These are phyloP conservation scores for Corymbia citriodora DNA, from an alignment of 441 rosid genomes.

Conservation along the genomic window DNA sequence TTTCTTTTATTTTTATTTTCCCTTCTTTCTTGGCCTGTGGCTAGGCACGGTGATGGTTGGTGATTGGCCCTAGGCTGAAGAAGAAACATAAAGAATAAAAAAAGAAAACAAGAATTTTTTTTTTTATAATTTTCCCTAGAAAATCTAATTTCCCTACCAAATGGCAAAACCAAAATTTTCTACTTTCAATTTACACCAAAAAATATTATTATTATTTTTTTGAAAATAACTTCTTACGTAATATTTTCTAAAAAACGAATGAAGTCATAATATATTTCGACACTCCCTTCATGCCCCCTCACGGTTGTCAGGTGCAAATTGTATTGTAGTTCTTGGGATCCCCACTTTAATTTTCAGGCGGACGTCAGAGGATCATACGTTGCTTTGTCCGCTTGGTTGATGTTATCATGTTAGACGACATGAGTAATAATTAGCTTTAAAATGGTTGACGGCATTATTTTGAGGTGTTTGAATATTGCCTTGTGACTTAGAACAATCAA, in stretches of 20 bases:
- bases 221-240: too few species aligned
- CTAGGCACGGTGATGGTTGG: fast-evolving
- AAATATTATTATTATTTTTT: too few species aligned
- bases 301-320: neutral
- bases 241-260: neutral
- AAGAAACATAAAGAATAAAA: too few species aligned
- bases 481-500: neutral
- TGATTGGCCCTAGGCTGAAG: neutral
- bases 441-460: neutral
- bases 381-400: neutral
- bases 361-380: neutral
- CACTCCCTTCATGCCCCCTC: neutral
- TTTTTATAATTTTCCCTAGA: neutral
- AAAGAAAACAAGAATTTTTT: too few species aligned
- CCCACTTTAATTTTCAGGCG: neutral
- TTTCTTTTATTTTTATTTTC: too few species aligned
- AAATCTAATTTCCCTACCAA: neutral
- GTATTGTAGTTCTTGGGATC: neutral
- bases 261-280: neutral
- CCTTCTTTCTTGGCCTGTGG: neutral
- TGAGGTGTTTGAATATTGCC: neutral
- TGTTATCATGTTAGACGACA: neutral
- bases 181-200: neutral
- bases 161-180: neutral
- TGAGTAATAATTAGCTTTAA: neutral